These are phyloP conservation scores for Blastobotrys chiropterorum DNA, from an alignment of 805 yeast species.

Conservation along the genomic window DNA sequence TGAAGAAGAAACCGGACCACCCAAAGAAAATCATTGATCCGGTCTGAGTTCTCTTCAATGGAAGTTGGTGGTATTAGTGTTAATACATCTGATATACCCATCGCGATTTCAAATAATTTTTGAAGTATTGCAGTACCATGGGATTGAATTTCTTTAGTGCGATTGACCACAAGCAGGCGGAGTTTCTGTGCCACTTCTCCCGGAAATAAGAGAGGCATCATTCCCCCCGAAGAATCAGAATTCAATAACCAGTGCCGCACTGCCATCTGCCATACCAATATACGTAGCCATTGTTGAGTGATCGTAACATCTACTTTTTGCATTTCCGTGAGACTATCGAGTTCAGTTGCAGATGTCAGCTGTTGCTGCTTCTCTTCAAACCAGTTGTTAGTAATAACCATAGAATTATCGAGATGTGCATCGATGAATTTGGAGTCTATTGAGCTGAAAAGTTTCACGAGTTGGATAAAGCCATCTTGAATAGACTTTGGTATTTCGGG, in stretches of 20 bases:
- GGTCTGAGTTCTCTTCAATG: slow-evolving; percentile 3
- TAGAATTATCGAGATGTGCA: slow-evolving; percentile 5
- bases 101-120: slow-evolving; percentile 11
- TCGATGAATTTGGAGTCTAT: slow-evolving; percentile 14
- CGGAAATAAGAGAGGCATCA: slow-evolving; percentile 11
- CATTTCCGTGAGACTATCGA: slow-evolving; percentile 10
- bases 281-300: slow-evolving; percentile 15
- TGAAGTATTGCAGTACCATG: slow-evolving; percentile 11
- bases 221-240: slow-evolving; percentile 5
- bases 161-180: slow-evolving; percentile 3
- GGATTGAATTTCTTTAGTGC: slow-evolving; percentile 6
- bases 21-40: slow-evolving; percentile 11
- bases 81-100: slow-evolving; percentile 9
- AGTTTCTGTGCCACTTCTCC: slow-evolving; percentile 10
- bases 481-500: slow-evolving; percentile 4
- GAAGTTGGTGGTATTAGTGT: slow-evolving; percentile 5
- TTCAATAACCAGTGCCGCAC: slow-evolving; percentile 7
- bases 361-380: slow-evolving; percentile 10
- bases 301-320: slow-evolving; percentile 14
- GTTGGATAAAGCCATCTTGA: slow-evolving; percentile 10
- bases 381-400: slow-evolving; percentile 10
- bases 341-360: slow-evolving; percentile 4
- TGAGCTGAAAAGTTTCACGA: slow-evolving; percentile 13
- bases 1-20: slow-evolving; percentile 8
- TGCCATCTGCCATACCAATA: slow-evolving; percentile 15